phyloP scores from a whole-genome alignment of 2,329 filamentous ascomycete genomes.

The Microsporum audouinii region DNA sequence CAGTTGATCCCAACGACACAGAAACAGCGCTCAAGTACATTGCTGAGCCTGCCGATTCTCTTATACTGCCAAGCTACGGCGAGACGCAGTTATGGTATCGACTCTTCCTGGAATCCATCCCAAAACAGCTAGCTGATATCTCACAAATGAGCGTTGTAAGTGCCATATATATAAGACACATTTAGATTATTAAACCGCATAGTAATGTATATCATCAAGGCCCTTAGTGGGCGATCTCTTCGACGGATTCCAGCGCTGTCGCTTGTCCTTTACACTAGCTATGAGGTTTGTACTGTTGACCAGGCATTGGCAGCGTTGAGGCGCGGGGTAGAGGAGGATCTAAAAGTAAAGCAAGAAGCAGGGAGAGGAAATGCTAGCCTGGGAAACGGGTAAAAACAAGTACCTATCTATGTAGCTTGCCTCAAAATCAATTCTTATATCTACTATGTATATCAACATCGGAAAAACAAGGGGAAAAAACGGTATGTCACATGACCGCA shows the following conservation, averaged over 20 bases:
- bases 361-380: not conserved
- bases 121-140: conserved; percentile 21
- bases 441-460: not conserved
- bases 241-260: conserved; percentile 33
- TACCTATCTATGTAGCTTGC: not conserved
- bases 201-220: conserved; percentile 14
- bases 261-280: conserved; percentile 30
- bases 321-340: conserved; percentile 27
- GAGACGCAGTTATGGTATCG: conserved; percentile 24
- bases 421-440: not conserved
- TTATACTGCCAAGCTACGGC: conserved; percentile 20
- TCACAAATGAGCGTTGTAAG: conserved; percentile 22
- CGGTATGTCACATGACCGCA: conserved; percentile 7
- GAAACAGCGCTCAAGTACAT: conserved; percentile 23
- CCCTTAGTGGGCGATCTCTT: conserved; percentile 34
- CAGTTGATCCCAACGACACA: conserved; percentile 17
- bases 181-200: not conserved
- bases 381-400: not conserved
- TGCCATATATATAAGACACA: not conserved
- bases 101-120: conserved; percentile 20
- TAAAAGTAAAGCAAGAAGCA: conserved; percentile 12
- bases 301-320: conserved; percentile 31
- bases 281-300: conserved; percentile 24
- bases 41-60: conserved; percentile 14
- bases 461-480: not conserved